Percentiles rank a stretch among this genome's conserved stretches.
phyloP scores from a whole-genome alignment of 73 alveolate species.

The Paramecium sexaurelia region DNA sequence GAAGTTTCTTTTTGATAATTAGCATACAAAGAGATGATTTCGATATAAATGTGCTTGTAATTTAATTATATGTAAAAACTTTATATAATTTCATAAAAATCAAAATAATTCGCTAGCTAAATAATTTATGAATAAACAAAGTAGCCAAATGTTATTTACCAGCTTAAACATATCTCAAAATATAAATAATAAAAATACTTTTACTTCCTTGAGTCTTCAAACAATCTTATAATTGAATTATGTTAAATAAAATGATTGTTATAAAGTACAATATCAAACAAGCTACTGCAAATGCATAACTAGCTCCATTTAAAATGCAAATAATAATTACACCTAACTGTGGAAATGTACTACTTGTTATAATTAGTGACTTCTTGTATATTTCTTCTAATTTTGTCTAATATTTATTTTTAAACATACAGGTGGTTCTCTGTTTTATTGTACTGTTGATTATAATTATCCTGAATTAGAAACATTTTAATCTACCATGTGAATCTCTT shows the following conservation, averaged over 20 bases:
- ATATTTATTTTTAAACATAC: background rate
- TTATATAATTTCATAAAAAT: background rate
- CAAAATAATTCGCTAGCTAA: background rate
- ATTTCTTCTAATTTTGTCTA: conserved; percentile 30
- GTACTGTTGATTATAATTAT: background rate
- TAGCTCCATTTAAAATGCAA: background rate
- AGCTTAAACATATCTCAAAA: background rate
- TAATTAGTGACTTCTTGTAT: background rate
- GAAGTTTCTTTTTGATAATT: no score
- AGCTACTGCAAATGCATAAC: conserved; percentile 1
- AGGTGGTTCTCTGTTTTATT: background rate
- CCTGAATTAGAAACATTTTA: background rate
- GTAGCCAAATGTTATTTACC: background rate
- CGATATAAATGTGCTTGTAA: no score
- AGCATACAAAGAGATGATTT: no score
- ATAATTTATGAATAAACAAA: background rate
- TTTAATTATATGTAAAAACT: background rate
- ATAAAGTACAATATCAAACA: background rate
- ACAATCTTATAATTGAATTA: background rate
- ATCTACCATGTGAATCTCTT: background rate
- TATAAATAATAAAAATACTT: background rate
- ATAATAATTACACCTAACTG: background rate
- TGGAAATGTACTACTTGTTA: background rate
- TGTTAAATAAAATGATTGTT: background rate
- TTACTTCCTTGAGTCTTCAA: background rate